Percentiles rank a stretch among this genome's conserved stretches.
phyloP scores from a whole-genome alignment of 78 protist species.

The Emiliania huxleyi region DNA sequence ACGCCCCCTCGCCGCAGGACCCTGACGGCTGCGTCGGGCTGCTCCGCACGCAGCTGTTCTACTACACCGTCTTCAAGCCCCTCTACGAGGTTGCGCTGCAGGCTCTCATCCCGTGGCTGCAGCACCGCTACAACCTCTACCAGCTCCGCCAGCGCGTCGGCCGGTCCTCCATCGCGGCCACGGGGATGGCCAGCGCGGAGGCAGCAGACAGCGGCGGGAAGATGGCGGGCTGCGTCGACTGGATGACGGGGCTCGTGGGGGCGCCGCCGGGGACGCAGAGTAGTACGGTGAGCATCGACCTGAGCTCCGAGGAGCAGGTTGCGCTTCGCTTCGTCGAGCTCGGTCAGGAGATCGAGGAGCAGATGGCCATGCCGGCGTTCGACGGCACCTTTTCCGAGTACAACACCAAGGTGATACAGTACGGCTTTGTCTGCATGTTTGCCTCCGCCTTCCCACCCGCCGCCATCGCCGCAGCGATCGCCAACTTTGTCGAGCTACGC shows the following conservation, averaged over 20 bases:
- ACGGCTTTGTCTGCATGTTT: background rate
- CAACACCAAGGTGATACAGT: background rate
- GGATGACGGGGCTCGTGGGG: background rate
- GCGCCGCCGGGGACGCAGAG: too few relatives aligned
- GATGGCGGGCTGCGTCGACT: background rate
- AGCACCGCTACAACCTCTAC: background rate
- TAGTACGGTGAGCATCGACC: too few relatives aligned
- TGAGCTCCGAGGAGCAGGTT: too few relatives aligned
- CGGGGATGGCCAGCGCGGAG: background rate
- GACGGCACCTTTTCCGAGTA: background rate
- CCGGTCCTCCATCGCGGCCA: background rate
- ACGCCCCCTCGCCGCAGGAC: too few relatives aligned
- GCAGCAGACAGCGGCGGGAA: background rate
- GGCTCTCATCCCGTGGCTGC: background rate
- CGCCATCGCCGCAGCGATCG: background rate
- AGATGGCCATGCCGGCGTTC: background rate
- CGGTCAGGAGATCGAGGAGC: background rate
- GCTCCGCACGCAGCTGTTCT: background rate
- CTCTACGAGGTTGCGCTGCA: background rate
- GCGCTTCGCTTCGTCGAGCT: too few relatives aligned
- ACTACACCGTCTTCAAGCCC: conserved; percentile 48
- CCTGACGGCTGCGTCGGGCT: too few relatives aligned
- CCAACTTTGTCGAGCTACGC: conserved; percentile 10
- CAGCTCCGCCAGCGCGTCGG: background rate
- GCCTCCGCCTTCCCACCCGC: background rate